Evolutionary conservation across 2,329 filamentous ascomycete species (phyloP).

Genomic region (Biscogniauxia marginata): DNA sequence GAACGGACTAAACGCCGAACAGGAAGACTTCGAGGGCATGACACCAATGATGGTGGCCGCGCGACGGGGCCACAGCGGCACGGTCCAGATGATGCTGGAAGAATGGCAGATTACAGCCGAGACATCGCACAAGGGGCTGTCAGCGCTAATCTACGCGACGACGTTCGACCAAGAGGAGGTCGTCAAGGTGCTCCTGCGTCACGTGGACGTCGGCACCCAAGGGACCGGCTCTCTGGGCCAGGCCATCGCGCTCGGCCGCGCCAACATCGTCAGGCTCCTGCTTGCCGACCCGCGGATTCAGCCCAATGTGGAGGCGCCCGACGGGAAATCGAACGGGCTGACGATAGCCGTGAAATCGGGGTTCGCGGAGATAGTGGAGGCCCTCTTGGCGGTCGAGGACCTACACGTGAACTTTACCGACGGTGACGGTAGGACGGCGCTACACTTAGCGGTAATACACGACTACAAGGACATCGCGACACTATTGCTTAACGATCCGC

Average conservation of each 20-base stretch:
- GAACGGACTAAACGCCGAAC: not conserved
- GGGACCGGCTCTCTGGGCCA: not conserved
- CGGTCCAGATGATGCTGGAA: not conserved
- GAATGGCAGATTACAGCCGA: not conserved
- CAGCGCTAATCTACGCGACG: not conserved
- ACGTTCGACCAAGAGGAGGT: not conserved
- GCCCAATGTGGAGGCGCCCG: not conserved
- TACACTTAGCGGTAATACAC: not conserved
- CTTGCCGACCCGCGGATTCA: not conserved
- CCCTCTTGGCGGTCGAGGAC: not conserved
- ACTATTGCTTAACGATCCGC: not conserved
- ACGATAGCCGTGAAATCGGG: not conserved
- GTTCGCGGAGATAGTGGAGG: not conserved
- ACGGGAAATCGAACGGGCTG: not conserved
- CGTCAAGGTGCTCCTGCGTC: not conserved
- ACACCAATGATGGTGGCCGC: not conserved
- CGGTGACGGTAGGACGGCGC: not conserved
- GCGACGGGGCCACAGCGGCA: not conserved
- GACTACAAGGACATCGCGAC: not conserved
- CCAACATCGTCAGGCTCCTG: not conserved
- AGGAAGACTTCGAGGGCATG: not conserved
- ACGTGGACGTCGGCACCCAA: not conserved
- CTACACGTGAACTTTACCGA: not conserved
- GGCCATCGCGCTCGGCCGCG: not conserved
- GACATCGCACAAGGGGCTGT: not conserved